Base-by-base conservation (phyloP, 2,329 filamentous ascomycete species). In the Fusarium caatingaense region DNA sequence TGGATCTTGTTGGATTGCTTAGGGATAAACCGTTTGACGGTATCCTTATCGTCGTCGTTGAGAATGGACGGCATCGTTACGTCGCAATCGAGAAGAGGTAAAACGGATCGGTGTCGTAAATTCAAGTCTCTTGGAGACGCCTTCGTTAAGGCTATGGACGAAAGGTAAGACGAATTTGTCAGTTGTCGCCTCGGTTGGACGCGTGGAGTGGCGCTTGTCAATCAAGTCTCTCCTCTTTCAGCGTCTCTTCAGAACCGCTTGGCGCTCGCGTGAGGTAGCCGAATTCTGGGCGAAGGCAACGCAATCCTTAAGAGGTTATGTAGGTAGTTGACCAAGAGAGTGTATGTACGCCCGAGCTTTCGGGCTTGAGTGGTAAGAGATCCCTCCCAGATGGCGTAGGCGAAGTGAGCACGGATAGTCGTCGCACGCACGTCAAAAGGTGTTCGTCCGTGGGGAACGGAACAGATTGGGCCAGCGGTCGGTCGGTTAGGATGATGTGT, bases 1-100 rank as follows among this genome's bases (percentile, higher is more conserved):
- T 97, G 93, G 81, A 99, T 98, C 86, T 98, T 98, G 89, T 98
- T 99, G 76, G 91, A 90, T 69, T 93, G 89, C 81, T 97, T 98
- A 67, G 96, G 95, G 57, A 99, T 93, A 74, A 91, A 92, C 79
- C 96, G 91, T 85, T 97, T 97, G 82, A 99, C 94, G 66, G 91
- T 97, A 83, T 97, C 93, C 87, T 97, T 98, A 84, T 99, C 96
- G 77, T 94, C 92, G 77, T 98, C 95, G 79, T 87, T 93, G 60
- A 99, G 88, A 72, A 97, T 86, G 44, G 87, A 88, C 76, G 87
- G 87, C 87, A 89, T 89, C 70, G 74, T 82, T 78, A 57, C 56
- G 65, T 55, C 60, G 62, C 50, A 58, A 56, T 59, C 41, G 47
- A 56, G 37, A 54, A 56, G 46, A 16, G 37, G 20, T 30, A 37